phyloP scores from a whole-genome alignment of 148 eudicot genomes.

The Rhododendron ovatum region DNA sequence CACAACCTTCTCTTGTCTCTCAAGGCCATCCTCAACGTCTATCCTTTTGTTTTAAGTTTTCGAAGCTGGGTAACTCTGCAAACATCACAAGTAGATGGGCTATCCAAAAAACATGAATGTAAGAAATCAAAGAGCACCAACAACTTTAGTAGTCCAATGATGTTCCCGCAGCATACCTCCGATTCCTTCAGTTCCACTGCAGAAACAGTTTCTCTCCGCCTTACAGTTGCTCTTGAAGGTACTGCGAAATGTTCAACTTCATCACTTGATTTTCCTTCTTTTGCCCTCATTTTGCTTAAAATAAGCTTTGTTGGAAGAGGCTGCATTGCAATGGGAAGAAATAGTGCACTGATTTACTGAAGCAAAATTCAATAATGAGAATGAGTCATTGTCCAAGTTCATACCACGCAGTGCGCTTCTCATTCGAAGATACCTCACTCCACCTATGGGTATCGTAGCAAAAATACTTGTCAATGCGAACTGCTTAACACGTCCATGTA shows the following conservation, averaged over 20 bases:
- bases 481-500: no score
- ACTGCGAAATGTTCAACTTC: conserved; percentile 82
- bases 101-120: background rate
- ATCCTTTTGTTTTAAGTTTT: conserved; percentile 21
- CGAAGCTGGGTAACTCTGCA: conserved; percentile 40
- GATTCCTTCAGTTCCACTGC: conserved; percentile 53
- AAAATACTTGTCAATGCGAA: no score
- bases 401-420: conserved; percentile 77
- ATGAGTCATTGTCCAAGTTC: background rate
- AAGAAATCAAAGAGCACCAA: background rate
- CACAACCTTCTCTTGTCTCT: conserved; percentile 19
- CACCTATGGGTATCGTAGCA: no score
- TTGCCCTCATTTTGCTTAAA: conserved; percentile 81
- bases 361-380: background rate
- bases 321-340: conserved; percentile 31
- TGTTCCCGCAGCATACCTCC: conserved; percentile 30
- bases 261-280: conserved; percentile 72
- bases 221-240: conserved; percentile 64
- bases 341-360: background rate
- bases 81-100: conserved; percentile 1
- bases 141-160: background rate
- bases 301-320: conserved; percentile 89
- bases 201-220: conserved; percentile 46
- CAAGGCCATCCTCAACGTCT: conserved; percentile 38
- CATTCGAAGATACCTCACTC: conserved; percentile 22